Conservation (phyloP, 352 stramenopile species). For the Globisporangium barbulae region DNA sequence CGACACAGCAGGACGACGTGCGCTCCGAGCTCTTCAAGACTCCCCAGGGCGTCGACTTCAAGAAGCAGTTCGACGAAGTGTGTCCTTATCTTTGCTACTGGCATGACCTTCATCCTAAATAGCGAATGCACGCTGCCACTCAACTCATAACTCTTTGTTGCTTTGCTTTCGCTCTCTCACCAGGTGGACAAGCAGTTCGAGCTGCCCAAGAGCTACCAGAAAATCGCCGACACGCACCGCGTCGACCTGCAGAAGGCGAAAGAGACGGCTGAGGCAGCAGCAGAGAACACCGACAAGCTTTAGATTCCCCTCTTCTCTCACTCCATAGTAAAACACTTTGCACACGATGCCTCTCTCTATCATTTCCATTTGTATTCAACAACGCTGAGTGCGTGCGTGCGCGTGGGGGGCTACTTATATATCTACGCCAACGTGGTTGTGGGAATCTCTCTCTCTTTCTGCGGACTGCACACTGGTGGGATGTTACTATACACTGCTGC, state of each 20-base stretch:
- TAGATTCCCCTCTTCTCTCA: not conserved
- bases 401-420: conserved; percentile 12
- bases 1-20: conserved; percentile 42
- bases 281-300: conserved; percentile 16
- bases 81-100: not conserved
- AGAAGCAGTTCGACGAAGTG: conserved; percentile 63
- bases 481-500: conserved; percentile 16
- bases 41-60: conserved; percentile 47
- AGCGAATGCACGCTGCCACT: not conserved
- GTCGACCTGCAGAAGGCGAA: conserved; percentile 31
- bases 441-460: not conserved
- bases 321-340: not conserved
- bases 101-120: not conserved
- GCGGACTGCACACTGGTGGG: not conserved
- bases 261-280: conserved; percentile 22
- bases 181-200: conserved; percentile 77
- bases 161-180: no score
- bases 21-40: conserved; percentile 56
- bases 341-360: not conserved
- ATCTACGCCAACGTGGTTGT: conserved; percentile 1
- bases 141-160: not conserved
- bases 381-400: not conserved
- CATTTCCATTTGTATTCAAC: conserved; percentile 2
- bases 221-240: conserved; percentile 55
- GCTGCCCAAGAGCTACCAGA: conserved; percentile 60